Evolutionary conservation across 768 basidiomycete species (phyloP).

Genomic region (Kwoniella shandongensis): DNA sequence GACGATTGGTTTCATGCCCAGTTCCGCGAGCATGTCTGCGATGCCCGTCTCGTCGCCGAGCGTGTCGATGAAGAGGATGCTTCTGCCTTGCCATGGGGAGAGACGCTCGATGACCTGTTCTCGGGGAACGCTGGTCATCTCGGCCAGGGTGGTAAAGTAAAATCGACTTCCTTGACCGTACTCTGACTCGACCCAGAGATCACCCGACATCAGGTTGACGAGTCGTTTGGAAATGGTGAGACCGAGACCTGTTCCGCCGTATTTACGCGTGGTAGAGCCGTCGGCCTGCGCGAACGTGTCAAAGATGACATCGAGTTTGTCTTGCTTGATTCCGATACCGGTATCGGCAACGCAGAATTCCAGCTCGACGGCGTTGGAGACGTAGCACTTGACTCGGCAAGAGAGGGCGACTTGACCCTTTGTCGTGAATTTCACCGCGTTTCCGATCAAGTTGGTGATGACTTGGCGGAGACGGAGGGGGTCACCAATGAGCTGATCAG

Average conservation of each 20-base stretch:
- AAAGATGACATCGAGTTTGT: slow-evolving; percentile 96
- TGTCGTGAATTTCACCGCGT: slow-evolving; percentile 96
- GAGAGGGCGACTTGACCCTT: slow-evolving; percentile 90
- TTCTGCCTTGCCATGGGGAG: slow-evolving; percentile 74
- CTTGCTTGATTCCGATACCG: slow-evolving; percentile 97
- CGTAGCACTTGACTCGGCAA: slow-evolving; percentile 62
- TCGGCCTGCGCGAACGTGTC: slow-evolving; percentile 99
- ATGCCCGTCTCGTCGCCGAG: slow-evolving; percentile 73
- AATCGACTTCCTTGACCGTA: slow-evolving; percentile 76
- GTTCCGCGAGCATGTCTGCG: slow-evolving; percentile 70
- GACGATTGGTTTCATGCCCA: slow-evolving; percentile 74
- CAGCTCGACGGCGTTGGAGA: slow-evolving; percentile 79
- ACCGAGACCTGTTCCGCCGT: slow-evolving; percentile 94
- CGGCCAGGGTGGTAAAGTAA: slow-evolving; percentile 75
- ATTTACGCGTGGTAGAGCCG: slow-evolving; percentile 97
- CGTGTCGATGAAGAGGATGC: slow-evolving; percentile 90
- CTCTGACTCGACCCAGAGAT: slow-evolving; percentile 98
- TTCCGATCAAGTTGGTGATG: slow-evolving; percentile 56
- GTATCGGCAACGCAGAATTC: slow-evolving; percentile 98
- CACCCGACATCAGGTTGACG: slow-evolving; percentile 94
- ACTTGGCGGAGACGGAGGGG: slow-evolving; percentile 84
- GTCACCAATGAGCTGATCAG: slow-evolving; percentile 95
- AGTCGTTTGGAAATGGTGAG: slow-evolving; percentile 96
- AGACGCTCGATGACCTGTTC: slow-evolving; percentile 49
- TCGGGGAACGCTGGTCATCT: slow-evolving; percentile 37